Base-by-base conservation (phyloP, 805 yeast species). In the Starmera caribaea region DNA sequence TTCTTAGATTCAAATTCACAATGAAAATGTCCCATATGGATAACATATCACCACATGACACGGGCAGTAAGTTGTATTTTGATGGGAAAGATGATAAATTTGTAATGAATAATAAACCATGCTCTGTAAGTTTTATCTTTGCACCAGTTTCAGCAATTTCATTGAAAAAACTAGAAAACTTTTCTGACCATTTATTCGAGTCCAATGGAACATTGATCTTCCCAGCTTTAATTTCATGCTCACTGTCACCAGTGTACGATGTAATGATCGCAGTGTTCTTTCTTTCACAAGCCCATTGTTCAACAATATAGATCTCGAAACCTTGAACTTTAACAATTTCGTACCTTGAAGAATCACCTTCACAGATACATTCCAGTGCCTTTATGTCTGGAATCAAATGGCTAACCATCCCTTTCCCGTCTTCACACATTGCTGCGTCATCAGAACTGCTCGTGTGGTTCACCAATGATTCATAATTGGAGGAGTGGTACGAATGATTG, bases 271-370 rank as follows among this genome's bases (percentile, higher is more conserved):
- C 69, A 21, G 84, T 78, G 11, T 76, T 63, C 33, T 73, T 67
- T 35, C 97, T 66, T 42, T 79, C 79, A 29, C 81, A 70, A 3
- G 84, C 81, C 98, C 98, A 92, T 58, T 90, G 97, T 57, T 92
- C 97, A 10, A 90, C 95, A 31, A 92, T 68, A 57, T 92, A 92
- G 13, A 84, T 73, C 59, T 92, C 97, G 55, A 82, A 87, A 2
- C 98, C 97, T 1, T 66, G 50, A 17, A 81, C 66, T 9, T 60
- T 62, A 5, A 77, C 59, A 39, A 66, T 69, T 35, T 73, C 74
- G 30, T 69, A 74, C 43, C 65, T 58, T 37, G 64, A 69, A 36
- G 58, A 55, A 12, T 60, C 50, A 42, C 66, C 60, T 33, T 65
- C 69, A 42, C 63, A 63, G 38, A 79, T 61, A 36, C 65, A 59